A percentile compares a stretch with the other conserved stretches of the same genome.
phyloP scores from a whole-genome alignment of 129 eudicot genomes.

The Tagetes patula region DNA sequence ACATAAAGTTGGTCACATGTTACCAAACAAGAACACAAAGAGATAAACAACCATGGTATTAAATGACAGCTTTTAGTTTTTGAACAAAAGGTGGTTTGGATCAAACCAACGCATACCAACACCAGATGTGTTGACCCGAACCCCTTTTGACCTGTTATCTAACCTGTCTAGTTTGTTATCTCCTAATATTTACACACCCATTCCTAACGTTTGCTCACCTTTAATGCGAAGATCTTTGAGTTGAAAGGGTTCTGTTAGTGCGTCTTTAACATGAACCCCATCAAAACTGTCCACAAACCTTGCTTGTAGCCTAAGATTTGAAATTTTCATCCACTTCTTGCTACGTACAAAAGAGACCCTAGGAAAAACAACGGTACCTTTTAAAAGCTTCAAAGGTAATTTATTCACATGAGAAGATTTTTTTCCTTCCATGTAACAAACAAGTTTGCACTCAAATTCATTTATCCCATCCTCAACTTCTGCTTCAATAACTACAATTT shows the following conservation, averaged over 20 bases:
- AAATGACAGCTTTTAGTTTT: background rate
- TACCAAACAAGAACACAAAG: background rate
- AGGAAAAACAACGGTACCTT: constrained; percentile 56
- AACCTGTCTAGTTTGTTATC: background rate
- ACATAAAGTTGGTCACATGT: background rate
- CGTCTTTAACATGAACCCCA: constrained; percentile 60
- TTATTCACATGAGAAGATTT: constrained; percentile 55
- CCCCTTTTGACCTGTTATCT: background rate
- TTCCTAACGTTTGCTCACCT: constrained; percentile 43
- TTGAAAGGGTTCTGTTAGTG: constrained; percentile 63
- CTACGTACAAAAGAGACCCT: constrained; percentile 55
- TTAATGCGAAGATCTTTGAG: constrained; percentile 71
- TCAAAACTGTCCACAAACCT: constrained; percentile 45
- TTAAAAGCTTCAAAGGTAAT: constrained; percentile 38
- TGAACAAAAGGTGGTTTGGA: background rate
- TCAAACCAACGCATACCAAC: background rate
- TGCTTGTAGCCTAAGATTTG: constrained; percentile 73
- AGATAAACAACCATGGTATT: background rate
- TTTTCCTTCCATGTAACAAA: constrained; percentile 56
- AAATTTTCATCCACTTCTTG: constrained; percentile 63
- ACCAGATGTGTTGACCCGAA: background rate
- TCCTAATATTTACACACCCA: background rate
- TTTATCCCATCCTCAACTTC: constrained; percentile 52
- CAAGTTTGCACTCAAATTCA: constrained; percentile 42
- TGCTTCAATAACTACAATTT: constrained; percentile 74